A percentile compares a stretch with the other conserved stretches of the same genome.
These are phyloP conservation scores for Theobroma cacao DNA, from an alignment of 345 rosid species.

Conservation along the genomic window DNA sequence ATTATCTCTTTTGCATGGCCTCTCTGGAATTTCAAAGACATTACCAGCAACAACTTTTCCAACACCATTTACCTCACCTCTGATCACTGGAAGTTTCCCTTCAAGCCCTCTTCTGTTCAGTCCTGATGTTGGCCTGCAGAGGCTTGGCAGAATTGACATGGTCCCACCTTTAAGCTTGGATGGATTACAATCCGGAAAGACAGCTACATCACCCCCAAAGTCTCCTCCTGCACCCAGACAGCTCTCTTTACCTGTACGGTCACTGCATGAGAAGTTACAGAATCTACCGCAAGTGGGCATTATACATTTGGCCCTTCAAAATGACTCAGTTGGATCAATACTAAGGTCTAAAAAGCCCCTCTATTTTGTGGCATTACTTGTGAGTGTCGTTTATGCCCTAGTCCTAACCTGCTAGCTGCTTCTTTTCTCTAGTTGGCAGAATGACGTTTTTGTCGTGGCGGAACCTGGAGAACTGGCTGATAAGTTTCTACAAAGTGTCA, in stretches of 20 bases:
- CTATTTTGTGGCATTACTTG: slow-evolving; percentile 3
- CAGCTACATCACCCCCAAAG: slow-evolving; percentile 58
- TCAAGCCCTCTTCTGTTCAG: slow-evolving; percentile 85
- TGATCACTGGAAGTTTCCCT: slow-evolving; percentile 90
- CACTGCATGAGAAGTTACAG: slow-evolving; percentile 87
- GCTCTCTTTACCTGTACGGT: slow-evolving; percentile 67
- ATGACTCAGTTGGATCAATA: slow-evolving; percentile 74
- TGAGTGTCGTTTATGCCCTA: slow-evolving; percentile 15
- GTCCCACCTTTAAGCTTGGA: slow-evolving; percentile 97
- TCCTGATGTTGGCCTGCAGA: slow-evolving; percentile 75
- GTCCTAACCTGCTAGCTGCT: slow-evolving; percentile 25
- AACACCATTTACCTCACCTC: slow-evolving; percentile 84
- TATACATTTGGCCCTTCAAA: slow-evolving; percentile 87
- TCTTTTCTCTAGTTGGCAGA: slow-evolving; percentile 73
- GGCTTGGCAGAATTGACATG: slow-evolving; percentile 72
- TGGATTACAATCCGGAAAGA: slow-evolving; percentile 61
- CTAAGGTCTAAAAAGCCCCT: slow-evolving; percentile 59
- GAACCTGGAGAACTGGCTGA: slow-evolving; percentile 97
- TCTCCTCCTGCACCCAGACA: slow-evolving; percentile 73
- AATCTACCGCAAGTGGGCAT: slow-evolving; percentile 91
- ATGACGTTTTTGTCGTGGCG: slow-evolving; percentile 95
- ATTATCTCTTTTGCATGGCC: slow-evolving; percentile 55
- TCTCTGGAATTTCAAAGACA: slow-evolving; percentile 54
- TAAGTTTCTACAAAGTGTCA: slow-evolving; percentile 80
- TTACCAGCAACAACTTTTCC: slow-evolving; percentile 62